These are phyloP conservation scores for Cotoneaster glaucophyllus DNA, from an alignment of 306 rosid genomes.

Conservation along the genomic window DNA sequence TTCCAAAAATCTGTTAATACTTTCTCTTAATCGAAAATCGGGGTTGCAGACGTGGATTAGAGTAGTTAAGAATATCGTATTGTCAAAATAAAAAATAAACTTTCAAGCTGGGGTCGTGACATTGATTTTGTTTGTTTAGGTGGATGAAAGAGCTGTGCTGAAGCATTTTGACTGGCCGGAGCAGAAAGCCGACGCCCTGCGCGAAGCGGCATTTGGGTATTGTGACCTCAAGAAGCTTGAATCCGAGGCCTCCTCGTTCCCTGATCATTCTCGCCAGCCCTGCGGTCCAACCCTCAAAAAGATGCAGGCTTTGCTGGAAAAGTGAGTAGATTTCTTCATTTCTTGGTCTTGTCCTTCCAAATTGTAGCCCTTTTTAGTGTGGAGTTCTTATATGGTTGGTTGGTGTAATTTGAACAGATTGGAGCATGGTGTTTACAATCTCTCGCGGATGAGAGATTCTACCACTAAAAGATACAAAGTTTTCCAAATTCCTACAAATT, in stretches of 20 bases:
- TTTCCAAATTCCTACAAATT: slow-evolving; percentile 78
- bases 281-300: slow-evolving; percentile 83
- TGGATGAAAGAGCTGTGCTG: slow-evolving; percentile 97
- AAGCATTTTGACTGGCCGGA: slow-evolving; percentile 99
- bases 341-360: not conserved
- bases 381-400: not conserved
- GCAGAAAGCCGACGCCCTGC: slow-evolving; percentile 86
- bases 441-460: slow-evolving; percentile 84
- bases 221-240: slow-evolving; percentile 86
- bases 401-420: slow-evolving; percentile 41
- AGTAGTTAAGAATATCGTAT: too few relatives aligned
- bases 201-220: slow-evolving; percentile 95
- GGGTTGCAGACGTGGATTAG: too few relatives aligned
- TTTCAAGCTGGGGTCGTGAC: not conserved
- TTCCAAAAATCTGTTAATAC: not conserved
- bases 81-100: too few relatives aligned
- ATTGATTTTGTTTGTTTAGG: slow-evolving; percentile 28
- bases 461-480: slow-evolving; percentile 71
- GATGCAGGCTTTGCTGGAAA: slow-evolving; percentile 89
- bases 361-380: not conserved
- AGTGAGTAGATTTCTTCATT: slow-evolving; percentile 30
- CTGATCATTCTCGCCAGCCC: slow-evolving; percentile 74
- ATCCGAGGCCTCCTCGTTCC: slow-evolving; percentile 71
- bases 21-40: too few relatives aligned
- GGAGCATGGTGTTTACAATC: slow-evolving; percentile 85